Evolutionary conservation across 1,139 yeast genomes (phyloP).

Genomic region (Geotrichum australiense): DNA sequence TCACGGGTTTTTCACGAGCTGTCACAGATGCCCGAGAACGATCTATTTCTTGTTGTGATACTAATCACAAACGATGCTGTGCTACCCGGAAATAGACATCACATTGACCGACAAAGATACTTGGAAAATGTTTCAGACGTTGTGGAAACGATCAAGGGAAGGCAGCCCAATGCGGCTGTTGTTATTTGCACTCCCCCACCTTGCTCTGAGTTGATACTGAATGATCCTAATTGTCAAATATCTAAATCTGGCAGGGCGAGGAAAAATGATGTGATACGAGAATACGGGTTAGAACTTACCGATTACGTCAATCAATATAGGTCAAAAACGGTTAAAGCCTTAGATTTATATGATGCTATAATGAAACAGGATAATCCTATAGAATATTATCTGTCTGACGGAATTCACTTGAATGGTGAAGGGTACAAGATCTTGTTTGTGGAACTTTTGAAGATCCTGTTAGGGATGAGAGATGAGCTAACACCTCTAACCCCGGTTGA

Average conservation of each 20-base stretch:
- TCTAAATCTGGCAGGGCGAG: conserved; percentile 17
- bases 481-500: conserved; percentile 13
- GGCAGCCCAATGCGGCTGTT: conserved; percentile 8
- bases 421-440: conserved; percentile 16
- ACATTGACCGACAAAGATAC: conserved; percentile 16
- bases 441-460: conserved; percentile 1
- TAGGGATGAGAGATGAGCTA: neutral
- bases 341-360: conserved; percentile 10
- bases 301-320: conserved; percentile 1
- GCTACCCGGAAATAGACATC: conserved; percentile 21
- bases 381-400: conserved; percentile 16
- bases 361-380: conserved; percentile 1
- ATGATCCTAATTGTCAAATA: conserved; percentile 12
- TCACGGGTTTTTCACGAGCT: too few relatives aligned
- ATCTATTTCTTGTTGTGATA: conserved; percentile 14
- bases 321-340: conserved; percentile 3
- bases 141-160: neutral
- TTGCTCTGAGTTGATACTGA: conserved; percentile 13
- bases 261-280: conserved; percentile 9
- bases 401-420: conserved; percentile 18
- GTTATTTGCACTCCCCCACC: conserved; percentile 18
- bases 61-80: conserved; percentile 20
- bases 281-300: conserved; percentile 11
- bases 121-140: conserved; percentile 6
- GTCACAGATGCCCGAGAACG: too few relatives aligned